Percentiles rank a stretch among this genome's conserved stretches.
These are phyloP conservation scores for Nemania sp. DNA, from an alignment of 2,329 filamentous ascomycete species.

Conservation along the genomic window DNA sequence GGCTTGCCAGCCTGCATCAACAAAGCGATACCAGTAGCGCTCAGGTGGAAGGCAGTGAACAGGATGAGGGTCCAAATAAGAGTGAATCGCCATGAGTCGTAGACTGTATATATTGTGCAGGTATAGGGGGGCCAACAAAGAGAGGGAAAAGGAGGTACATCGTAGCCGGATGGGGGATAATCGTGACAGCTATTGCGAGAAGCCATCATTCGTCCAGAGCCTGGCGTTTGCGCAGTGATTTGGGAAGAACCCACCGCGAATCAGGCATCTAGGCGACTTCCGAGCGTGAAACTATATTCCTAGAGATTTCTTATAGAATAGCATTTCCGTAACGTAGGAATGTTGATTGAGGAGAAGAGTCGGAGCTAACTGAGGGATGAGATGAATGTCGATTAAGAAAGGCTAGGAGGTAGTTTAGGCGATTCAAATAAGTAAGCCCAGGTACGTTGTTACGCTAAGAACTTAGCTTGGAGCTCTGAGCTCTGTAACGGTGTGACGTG, in stretches of 20 bases:
- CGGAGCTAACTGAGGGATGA: neutral
- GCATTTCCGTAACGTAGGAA: conserved; percentile 26
- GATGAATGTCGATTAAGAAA: neutral
- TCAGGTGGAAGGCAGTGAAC: conserved; percentile 79
- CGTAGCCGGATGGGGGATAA: conserved; percentile 68
- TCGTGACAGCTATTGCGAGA: conserved; percentile 41
- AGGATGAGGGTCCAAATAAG: conserved; percentile 87
- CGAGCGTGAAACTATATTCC: conserved; percentile 24
- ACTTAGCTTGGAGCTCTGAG: too few species aligned
- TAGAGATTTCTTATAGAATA: conserved; percentile 9
- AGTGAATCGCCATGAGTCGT: conserved; percentile 89
- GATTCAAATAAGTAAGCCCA: neutral
- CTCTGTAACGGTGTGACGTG: neutral
- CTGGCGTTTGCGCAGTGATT: neutral
- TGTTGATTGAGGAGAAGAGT: conserved; percentile 18
- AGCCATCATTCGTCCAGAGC: conserved; percentile 26
- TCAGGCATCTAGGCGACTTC: conserved; percentile 43
- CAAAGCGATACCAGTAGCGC: conserved; percentile 77
- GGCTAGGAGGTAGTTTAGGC: neutral
- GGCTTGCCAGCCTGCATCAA: conserved; percentile 74
- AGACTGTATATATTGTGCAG: conserved; percentile 76
- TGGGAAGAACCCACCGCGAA: conserved; percentile 37
- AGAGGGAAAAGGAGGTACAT: conserved; percentile 79
- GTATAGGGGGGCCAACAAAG: conserved; percentile 78
- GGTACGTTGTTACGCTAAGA: too few species aligned